Evolutionary conservation across 805 yeast species (phyloP).

Genomic region (Cyberlindnera americana): DNA sequence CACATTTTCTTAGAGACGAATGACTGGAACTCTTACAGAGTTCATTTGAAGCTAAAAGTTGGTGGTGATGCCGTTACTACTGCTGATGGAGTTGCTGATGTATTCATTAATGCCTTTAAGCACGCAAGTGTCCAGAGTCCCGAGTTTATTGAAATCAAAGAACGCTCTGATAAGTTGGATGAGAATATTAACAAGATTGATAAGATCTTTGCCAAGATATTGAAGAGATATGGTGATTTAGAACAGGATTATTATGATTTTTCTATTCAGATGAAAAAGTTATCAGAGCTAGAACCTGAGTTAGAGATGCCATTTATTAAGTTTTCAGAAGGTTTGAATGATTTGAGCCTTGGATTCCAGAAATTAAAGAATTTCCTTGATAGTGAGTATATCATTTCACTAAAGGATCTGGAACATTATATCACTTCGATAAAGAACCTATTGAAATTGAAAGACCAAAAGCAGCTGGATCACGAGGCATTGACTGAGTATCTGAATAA

Average conservation of each 20-base stretch:
- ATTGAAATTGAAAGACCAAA: slow-evolving; percentile 83
- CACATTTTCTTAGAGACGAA: slow-evolving; percentile 68
- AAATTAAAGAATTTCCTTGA: slow-evolving; percentile 55
- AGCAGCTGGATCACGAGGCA: slow-evolving; percentile 87
- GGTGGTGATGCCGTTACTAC: slow-evolving; percentile 18
- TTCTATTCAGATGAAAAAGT: slow-evolving; percentile 61
- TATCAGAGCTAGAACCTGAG: slow-evolving; percentile 55
- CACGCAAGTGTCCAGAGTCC: slow-evolving; percentile 63
- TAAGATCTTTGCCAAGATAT: slow-evolving; percentile 66
- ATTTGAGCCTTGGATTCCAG: slow-evolving; percentile 39
- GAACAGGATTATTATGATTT: slow-evolving; percentile 71
- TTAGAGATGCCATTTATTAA: slow-evolving; percentile 33
- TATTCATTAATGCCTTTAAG: slow-evolving; percentile 90
- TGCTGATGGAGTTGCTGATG: slow-evolving; percentile 79
- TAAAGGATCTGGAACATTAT: slow-evolving; percentile 86
- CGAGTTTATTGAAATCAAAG: slow-evolving; percentile 80
- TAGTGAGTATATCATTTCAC: slow-evolving; percentile 73
- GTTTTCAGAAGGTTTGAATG: slow-evolving; percentile 46
- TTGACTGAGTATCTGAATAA: slow-evolving; percentile 73
- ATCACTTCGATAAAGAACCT: slow-evolving; percentile 60
- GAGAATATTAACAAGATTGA: slow-evolving; percentile 80
- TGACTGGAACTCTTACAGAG: slow-evolving; percentile 70
- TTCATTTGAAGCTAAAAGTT: slow-evolving; percentile 41
- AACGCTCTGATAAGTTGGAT: slow-evolving; percentile 77
- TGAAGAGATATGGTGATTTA: slow-evolving; percentile 69